Evolutionary conservation across 805 yeast genomes (phyloP).

Genomic region (Ogataea philodendri): DNA sequence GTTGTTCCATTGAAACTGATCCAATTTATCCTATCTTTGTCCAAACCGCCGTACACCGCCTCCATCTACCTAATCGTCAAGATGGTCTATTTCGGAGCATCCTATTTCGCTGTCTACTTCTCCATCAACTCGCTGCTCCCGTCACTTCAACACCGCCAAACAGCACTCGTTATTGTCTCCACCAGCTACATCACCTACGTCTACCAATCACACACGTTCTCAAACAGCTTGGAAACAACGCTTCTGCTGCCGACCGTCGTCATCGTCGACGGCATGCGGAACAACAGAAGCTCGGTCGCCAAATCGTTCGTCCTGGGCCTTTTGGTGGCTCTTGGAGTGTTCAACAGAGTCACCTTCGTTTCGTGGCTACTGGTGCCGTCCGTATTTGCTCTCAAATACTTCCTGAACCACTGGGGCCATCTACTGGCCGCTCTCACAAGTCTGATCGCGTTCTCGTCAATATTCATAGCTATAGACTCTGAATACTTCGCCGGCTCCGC

Average conservation of each 20-base stretch:
- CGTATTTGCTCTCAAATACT: conserved; percentile 43
- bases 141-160: conserved; percentile 33
- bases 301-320: conserved; percentile 42
- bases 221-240: conserved; percentile 79
- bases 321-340: conserved; percentile 62
- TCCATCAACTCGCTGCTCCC: conserved; percentile 34
- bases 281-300: neutral
- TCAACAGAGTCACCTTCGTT: conserved; percentile 82
- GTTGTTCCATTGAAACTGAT: conserved; percentile 56
- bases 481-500: conserved; percentile 22
- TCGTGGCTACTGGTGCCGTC: conserved; percentile 72
- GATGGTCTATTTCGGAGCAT: conserved; percentile 38
- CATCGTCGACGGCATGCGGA: conserved; percentile 40
- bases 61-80: conserved; percentile 56
- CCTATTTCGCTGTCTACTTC: conserved; percentile 35
- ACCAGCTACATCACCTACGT: conserved; percentile 70
- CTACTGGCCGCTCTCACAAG: conserved; percentile 37
- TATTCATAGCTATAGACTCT: conserved; percentile 57
- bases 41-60: conserved; percentile 24
- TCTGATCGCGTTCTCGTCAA: conserved; percentile 34
- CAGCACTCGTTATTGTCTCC: conserved; percentile 47
- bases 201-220: conserved; percentile 82
- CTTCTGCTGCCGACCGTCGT: conserved; percentile 50
- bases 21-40: conserved; percentile 35
- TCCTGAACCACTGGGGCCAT: conserved; percentile 35